phyloP scores from a whole-genome alignment of 2,329 filamentous ascomycete genomes.

The Corinectria fuckeliana region DNA sequence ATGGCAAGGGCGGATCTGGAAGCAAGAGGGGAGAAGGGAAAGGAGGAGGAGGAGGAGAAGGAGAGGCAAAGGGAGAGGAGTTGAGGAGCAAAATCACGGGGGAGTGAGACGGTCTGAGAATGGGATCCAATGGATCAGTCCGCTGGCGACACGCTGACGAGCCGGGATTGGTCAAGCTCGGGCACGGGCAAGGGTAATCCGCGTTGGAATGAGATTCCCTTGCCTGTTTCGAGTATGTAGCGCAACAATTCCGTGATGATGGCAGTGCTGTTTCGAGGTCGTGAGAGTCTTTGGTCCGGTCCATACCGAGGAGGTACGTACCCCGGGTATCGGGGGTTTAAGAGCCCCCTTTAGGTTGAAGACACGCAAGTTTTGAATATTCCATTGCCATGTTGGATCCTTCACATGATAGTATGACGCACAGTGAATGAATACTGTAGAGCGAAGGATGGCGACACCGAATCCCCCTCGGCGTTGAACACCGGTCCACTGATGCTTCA shows the following conservation, averaged over 20 bases:
- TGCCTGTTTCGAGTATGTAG: constrained; percentile 11
- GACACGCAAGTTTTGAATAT: not conserved
- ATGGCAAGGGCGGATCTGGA: not conserved
- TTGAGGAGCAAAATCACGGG: not conserved
- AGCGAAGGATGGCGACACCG: not conserved
- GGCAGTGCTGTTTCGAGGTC: not conserved
- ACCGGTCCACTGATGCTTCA: not conserved
- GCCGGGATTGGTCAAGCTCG: not conserved
- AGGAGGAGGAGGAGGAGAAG: not conserved
- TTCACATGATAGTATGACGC: not conserved
- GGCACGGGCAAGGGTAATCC: not conserved
- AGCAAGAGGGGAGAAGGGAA: not conserved
- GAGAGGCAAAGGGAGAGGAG: not conserved
- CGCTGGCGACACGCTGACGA: not conserved
- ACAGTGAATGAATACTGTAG: not conserved
- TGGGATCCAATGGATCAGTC: not conserved
- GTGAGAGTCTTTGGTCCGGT: not conserved
- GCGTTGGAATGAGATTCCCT: constrained; percentile 14
- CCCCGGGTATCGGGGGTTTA: not conserved
- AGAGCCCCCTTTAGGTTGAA: constrained; percentile 4
- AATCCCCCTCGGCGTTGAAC: not conserved
- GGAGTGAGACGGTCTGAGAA: constrained; percentile 14
- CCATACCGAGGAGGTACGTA: constrained; percentile 6
- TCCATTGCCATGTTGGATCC: not conserved
- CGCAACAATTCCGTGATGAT: constrained; percentile 4